Evolutionary conservation across 1,284 basidiomycete species (phyloP).

Genomic region (Sporisorium sorghi): DNA sequence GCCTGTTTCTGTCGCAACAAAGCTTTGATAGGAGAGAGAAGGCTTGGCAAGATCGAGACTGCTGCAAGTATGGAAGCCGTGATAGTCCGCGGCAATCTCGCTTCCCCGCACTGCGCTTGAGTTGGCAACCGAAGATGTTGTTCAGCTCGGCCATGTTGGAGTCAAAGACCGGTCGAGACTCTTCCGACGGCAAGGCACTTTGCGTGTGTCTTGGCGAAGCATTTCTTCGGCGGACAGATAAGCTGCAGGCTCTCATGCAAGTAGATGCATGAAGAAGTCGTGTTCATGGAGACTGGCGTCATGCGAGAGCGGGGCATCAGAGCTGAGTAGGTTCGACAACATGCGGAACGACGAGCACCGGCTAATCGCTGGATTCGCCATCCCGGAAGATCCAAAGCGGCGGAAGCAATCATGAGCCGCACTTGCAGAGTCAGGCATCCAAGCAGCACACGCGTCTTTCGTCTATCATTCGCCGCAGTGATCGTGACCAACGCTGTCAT

Average conservation of each 20-base stretch:
- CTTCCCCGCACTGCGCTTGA: conserved; percentile 10
- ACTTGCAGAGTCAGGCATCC: background rate
- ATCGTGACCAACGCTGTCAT: background rate
- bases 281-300: background rate
- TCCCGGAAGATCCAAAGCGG: background rate
- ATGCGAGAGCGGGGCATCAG: background rate
- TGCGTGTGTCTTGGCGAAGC: background rate
- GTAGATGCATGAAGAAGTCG: background rate
- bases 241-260: background rate
- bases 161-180: background rate
- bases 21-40: conserved; percentile 6
- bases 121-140: background rate
- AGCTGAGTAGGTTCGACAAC: background rate
- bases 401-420: background rate
- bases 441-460: background rate
- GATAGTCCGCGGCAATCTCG: conserved; percentile 5
- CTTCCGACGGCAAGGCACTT: conserved; percentile 13
- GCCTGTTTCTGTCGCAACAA: conserved; percentile 15
- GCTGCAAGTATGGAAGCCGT: background rate
- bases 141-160: background rate
- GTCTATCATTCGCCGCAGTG: background rate
- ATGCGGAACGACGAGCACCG: background rate
- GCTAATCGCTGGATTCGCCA: background rate
- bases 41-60: background rate
- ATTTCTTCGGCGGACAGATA: background rate